A percentile compares a stretch with the other conserved stretches of the same genome.
phyloP scores from a whole-genome alignment of 352 stramenopile genomes.

The Globisporangium splendens region DNA sequence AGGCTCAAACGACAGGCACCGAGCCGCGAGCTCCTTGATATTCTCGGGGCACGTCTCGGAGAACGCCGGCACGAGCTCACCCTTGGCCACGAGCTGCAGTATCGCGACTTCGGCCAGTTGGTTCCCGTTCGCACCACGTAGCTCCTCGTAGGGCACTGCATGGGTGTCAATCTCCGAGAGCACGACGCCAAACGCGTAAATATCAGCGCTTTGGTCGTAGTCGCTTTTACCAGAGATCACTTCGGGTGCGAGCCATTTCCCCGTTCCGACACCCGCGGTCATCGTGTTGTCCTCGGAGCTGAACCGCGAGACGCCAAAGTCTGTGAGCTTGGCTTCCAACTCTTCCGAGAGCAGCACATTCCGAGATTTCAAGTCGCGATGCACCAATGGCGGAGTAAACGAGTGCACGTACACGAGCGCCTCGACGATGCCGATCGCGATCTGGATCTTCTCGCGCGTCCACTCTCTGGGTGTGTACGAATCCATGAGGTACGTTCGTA shows the following conservation, averaged over 20 bases:
- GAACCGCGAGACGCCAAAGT: constrained; percentile 43
- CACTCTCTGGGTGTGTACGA: constrained; percentile 20
- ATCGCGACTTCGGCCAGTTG: constrained; percentile 37
- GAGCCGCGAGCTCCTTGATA: constrained; percentile 30
- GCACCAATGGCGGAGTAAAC: constrained; percentile 49
- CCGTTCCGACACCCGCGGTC: constrained; percentile 43
- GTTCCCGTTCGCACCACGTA: constrained; percentile 19
- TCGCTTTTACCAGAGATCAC: constrained; percentile 39
- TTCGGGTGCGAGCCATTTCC: constrained; percentile 54
- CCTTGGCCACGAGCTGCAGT: constrained; percentile 45
- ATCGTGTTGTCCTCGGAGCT: constrained; percentile 45
- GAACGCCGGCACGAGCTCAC: constrained; percentile 36
- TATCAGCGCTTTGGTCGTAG: constrained; percentile 45
- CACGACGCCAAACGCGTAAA: constrained; percentile 51
- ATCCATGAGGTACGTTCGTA: constrained; percentile 31
- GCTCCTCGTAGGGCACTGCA: constrained; percentile 39
- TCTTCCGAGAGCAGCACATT: constrained; percentile 45
- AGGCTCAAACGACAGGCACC: constrained; percentile 34
- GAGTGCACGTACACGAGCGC: constrained; percentile 67
- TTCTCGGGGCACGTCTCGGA: constrained; percentile 27
- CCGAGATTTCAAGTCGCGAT: constrained; percentile 55
- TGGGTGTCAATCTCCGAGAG: constrained; percentile 69
- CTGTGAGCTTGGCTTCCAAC: constrained; percentile 32
- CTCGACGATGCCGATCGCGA: constrained; percentile 57
- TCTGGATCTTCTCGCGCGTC: constrained; percentile 42